These are phyloP conservation scores for Spiraea crenata DNA, from an alignment of 331 rosid genomes.

Conservation along the genomic window DNA sequence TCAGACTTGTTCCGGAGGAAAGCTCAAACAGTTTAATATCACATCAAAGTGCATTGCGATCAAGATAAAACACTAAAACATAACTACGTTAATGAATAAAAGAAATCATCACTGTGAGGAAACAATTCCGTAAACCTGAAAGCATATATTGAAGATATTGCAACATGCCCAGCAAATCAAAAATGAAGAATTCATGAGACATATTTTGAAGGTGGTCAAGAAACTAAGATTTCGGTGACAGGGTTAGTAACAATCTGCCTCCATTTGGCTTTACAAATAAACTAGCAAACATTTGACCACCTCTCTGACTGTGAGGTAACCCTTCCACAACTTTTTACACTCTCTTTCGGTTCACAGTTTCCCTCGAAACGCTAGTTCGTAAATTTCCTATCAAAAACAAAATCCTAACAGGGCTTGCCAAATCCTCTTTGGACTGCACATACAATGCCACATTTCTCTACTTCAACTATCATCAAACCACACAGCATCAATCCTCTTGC, in stretches of 20 bases:
- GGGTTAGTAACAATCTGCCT: neutral
- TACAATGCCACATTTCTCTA: neutral
- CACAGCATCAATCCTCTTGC: neutral
- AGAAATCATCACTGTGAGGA: neutral
- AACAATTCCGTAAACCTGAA: neutral
- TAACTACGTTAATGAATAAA: neutral
- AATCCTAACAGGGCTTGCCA: neutral
- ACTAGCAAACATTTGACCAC: neutral
- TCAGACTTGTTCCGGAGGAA: slow-evolving; percentile 18
- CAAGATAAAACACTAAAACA: neutral
- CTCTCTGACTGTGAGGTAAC: neutral
- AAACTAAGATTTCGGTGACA: neutral
- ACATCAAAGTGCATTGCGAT: slow-evolving; percentile 12
- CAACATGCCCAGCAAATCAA: neutral
- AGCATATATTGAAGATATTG: neutral
- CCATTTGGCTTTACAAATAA: neutral
- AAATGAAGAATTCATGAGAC: neutral
- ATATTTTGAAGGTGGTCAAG: neutral
- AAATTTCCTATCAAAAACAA: neutral
- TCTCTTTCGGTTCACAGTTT: neutral
- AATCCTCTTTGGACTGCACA: neutral
- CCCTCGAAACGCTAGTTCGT: neutral
- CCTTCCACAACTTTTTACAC: neutral
- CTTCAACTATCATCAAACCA: neutral
- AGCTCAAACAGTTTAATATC: neutral